Evolutionary conservation across 2,329 filamentous ascomycete genomes (phyloP), one percentile per base, ranked within the genome.

Genomic region (Tetracladium maxilliforme): DNA sequence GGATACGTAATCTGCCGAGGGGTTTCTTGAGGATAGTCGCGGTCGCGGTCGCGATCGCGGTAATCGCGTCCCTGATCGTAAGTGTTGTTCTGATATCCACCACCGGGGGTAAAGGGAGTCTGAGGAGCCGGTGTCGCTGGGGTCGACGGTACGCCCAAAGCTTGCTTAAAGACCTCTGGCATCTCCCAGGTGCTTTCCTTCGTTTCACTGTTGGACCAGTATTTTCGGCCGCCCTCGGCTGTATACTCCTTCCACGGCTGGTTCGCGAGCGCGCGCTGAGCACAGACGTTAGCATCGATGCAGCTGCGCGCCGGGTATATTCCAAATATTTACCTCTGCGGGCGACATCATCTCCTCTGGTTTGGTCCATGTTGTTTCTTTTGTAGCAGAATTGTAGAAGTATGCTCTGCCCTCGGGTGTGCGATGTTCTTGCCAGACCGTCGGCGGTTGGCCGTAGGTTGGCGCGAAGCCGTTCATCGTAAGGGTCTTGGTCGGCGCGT

Each of bases 141-240:
- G 12, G 9, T 8, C n/a, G 24, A 33, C 29, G 22, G 44, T 48
- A 20, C 60, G 25, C 74, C 74, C 30, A 86, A 58, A 31, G 81
- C 79, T 39, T 65, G 64, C 44, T 80, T 83, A 54, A 86, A 86
- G 33, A 58, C 70, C 28, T 83, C 79, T 28, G 90, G 90, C 66
- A 93, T 86, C 43, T 86, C 78, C 90, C 90, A 98, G 16, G 80
- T 83, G 48, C 84, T 95, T 55, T 84, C 69, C 52, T 87, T 86
- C 22, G 81, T 86, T 51, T 92, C 78, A 17, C 75, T 80, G 50
- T 98, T 90, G 51, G 86, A 87, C 80, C 84, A 98, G 54, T 98
- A 98, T 46, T 87, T 82, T 41, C 76, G 73, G 23, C 87, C 90
- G 35, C 82, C 80, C 33, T 84, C 73, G 13, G 81, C 75, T 14